These are phyloP conservation scores for Tolypocladium capitatum DNA, from an alignment of 2,329 filamentous ascomycete species.

Conservation along the genomic window DNA sequence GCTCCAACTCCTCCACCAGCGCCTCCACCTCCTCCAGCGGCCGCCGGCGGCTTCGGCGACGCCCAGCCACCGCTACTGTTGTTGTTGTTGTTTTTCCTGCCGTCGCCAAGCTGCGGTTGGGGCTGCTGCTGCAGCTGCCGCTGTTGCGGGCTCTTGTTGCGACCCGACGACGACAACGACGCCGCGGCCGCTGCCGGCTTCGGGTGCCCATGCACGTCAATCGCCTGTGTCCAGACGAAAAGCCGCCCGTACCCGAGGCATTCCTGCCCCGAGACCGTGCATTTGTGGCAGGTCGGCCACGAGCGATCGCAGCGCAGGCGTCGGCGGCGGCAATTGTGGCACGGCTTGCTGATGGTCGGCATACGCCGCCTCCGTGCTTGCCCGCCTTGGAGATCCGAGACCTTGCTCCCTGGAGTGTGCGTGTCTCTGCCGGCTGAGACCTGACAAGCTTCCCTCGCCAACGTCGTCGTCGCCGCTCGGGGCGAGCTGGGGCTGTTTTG, in stretches of 20 bases:
- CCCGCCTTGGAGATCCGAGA: slow-evolving; percentile 1
- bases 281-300: slow-evolving; percentile 46
- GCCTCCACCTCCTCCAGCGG: background rate
- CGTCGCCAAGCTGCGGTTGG: background rate
- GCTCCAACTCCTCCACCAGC: background rate
- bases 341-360: slow-evolving; percentile 29
- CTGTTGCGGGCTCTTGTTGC: background rate
- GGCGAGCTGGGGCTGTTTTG: background rate
- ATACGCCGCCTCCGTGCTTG: slow-evolving; percentile 6
- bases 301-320: slow-evolving; percentile 50
- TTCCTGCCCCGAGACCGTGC: slow-evolving; percentile 37
- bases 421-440: background rate
- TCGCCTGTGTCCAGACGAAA: slow-evolving; percentile 44
- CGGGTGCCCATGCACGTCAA: slow-evolving; percentile 35
- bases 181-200: slow-evolving; percentile 13
- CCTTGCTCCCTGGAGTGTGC: background rate
- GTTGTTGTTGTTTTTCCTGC: background rate
- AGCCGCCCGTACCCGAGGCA: slow-evolving; percentile 50
- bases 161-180: background rate
- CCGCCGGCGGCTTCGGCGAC: background rate
- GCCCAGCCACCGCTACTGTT: background rate
- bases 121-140: slow-evolving; percentile 1
- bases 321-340: slow-evolving; percentile 48
- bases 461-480: background rate
- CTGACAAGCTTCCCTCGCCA: background rate